Conservation (phyloP, 108 stramenopile species). For the Stephanodiscus minutulus region DNA sequence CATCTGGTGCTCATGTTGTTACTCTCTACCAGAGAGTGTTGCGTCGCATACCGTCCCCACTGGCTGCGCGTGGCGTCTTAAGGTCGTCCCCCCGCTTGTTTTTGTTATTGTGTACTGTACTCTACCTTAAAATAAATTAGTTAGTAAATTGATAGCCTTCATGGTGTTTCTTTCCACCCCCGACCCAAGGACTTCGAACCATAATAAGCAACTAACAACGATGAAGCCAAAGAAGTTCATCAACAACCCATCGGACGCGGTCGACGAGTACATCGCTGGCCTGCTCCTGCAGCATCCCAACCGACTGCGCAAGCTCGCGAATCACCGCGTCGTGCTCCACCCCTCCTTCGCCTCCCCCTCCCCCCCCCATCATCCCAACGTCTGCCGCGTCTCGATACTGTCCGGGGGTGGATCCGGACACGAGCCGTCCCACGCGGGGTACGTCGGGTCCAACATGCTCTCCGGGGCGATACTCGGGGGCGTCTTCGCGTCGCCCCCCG, state of each 20-base stretch:
- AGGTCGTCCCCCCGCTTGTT: too few species aligned
- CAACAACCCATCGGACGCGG: conserved; percentile 71
- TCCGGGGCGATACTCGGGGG: conserved; percentile 96
- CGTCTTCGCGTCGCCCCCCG: conserved; percentile 95
- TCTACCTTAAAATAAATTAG: too few species aligned
- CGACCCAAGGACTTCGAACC: too few species aligned
- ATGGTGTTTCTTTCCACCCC: too few species aligned
- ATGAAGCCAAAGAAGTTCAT: conserved; percentile 80
- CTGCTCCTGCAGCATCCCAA: conserved; percentile 81
- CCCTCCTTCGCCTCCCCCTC: conserved; percentile 27
- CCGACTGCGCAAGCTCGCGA: conserved; percentile 60
- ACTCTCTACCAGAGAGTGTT: too few species aligned
- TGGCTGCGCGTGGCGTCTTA: too few species aligned
- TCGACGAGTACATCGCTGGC: conserved; percentile 80
- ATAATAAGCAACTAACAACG: too few species aligned
- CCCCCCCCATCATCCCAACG: conserved; percentile 30
- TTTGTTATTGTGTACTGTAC: too few species aligned
- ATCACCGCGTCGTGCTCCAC: conserved; percentile 72
- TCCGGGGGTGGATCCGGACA: conserved; percentile 98
- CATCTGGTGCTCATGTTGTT: too few species aligned
- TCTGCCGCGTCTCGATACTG: conserved; percentile 57
- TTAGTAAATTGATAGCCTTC: too few species aligned
- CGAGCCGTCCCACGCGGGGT: conserved; percentile 97
- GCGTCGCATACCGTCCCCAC: too few species aligned
- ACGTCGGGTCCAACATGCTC: conserved; percentile 92